Percentiles rank a stretch among this genome's conserved stretches.
Evolutionary conservation across 805 yeast genomes (phyloP).

Genomic region (Candida dajiaensis): DNA sequence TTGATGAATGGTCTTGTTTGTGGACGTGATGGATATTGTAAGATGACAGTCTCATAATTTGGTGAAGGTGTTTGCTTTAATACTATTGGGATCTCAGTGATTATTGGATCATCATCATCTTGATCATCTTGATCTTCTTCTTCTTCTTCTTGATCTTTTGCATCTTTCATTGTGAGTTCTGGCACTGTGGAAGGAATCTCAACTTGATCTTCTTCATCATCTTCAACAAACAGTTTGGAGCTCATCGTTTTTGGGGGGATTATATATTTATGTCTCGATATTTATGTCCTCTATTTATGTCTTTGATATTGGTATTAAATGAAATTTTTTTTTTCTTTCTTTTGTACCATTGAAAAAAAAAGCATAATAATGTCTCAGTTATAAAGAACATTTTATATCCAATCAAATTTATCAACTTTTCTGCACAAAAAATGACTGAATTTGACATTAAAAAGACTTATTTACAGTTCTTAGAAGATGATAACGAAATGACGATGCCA

Average conservation of each 20-base stretch:
- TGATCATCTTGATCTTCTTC: slow-evolving; percentile 26
- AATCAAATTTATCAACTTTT: too few species aligned
- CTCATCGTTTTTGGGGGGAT: too few species aligned
- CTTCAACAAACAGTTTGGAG: slow-evolving; percentile 6
- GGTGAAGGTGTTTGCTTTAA: slow-evolving; percentile 26
- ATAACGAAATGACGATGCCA: slow-evolving; percentile 98
- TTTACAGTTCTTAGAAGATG: slow-evolving; percentile 74
- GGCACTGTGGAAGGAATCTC: background rate
- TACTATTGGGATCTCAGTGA: slow-evolving; percentile 54
- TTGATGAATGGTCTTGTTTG: slow-evolving; percentile 33
- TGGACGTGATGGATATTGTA: slow-evolving; percentile 62
- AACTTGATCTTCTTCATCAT: slow-evolving; percentile 4
- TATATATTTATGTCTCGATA: too few species aligned
- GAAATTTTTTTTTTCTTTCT: background rate
- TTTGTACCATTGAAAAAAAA: background rate
- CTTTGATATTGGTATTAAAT: background rate
- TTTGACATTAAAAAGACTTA: slow-evolving; percentile 85
- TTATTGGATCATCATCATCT: slow-evolving; percentile 42
- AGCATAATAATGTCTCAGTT: background rate
- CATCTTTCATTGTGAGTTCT: background rate
- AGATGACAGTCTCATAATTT: slow-evolving; percentile 31
- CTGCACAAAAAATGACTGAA: slow-evolving; percentile 30
- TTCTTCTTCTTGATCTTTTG: background rate
- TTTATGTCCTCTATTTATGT: too few species aligned
- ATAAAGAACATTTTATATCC: too few species aligned